Percentiles rank a stretch among this genome's conserved stretches.
Conservation (phyloP, 441 rosid species). For the Eutrema salsugineum region DNA sequence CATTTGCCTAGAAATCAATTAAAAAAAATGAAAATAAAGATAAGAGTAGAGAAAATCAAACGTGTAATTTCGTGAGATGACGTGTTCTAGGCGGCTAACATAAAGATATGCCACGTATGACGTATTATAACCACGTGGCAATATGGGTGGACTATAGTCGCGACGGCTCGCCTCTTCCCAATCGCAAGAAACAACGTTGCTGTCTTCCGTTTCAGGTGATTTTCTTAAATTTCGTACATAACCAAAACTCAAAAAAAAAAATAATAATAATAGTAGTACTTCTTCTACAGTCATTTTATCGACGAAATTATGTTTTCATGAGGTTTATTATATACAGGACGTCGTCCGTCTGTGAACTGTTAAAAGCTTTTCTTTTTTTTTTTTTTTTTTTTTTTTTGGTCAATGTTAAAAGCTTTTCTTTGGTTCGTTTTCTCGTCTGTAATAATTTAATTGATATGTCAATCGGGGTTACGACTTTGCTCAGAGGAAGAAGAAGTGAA, state of each 20-base stretch:
- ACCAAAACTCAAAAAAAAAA: no score
- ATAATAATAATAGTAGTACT: no score
- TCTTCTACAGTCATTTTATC: no score
- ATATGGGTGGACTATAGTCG: neutral
- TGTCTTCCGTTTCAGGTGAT: neutral
- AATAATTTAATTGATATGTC: neutral
- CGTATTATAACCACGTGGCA: constrained; percentile 7
- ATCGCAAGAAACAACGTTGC: constrained; percentile 5
- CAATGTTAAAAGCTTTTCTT: neutral
- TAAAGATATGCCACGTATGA: constrained; percentile 4
- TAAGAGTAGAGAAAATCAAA: neutral
- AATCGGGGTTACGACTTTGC: neutral
- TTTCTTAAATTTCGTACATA: neutral
- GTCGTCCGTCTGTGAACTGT: no score
- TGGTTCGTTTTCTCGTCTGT: neutral
- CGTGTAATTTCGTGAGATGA: constrained; percentile 4
- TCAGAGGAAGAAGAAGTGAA: neutral
- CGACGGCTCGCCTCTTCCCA: constrained; percentile 6
- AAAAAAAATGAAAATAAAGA: neutral
- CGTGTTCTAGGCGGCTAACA: neutral
- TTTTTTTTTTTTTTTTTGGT: no score
- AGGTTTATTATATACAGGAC: neutral
- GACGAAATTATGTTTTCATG: no score
- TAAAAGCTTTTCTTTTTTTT: neutral
- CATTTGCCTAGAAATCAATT: neutral